A percentile compares a stretch with the other conserved stretches of the same genome.
phyloP scores from a whole-genome alignment of 2,329 filamentous ascomycete genomes.

The Colletotrichum sp. region DNA sequence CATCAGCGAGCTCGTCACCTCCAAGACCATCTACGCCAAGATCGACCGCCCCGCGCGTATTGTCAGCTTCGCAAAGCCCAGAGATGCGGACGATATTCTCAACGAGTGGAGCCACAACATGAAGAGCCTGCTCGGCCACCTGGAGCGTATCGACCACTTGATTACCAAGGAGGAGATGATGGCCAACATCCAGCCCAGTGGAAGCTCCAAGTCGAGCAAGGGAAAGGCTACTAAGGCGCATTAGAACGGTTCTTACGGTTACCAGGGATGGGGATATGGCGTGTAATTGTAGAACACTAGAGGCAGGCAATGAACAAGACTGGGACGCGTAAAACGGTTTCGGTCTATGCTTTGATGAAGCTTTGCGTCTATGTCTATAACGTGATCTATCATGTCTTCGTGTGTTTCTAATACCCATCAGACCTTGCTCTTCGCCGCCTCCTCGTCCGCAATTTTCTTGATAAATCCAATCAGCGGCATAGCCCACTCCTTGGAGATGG shows the following conservation, averaged over 20 bases:
- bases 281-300: conserved; percentile 25
- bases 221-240: conserved; percentile 44
- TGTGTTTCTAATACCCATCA: not conserved
- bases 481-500: conserved; percentile 80
- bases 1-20: conserved; percentile 94
- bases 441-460: conserved; percentile 38
- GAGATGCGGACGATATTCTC: conserved; percentile 92
- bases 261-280: not conserved
- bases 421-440: conserved; percentile 24
- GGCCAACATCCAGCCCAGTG: conserved; percentile 84
- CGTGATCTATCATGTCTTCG: conserved; percentile 11
- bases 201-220: conserved; percentile 39
- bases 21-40: conserved; percentile 97
- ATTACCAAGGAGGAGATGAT: conserved; percentile 99
- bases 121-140: conserved; percentile 84
- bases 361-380: not conserved
- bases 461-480: conserved; percentile 79
- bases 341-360: conserved; percentile 15
- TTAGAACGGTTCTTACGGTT: conserved; percentile 11
- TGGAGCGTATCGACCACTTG: conserved; percentile 94
- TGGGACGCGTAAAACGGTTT: conserved; percentile 16
- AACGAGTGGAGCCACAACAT: conserved; percentile 99
- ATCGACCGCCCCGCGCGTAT: conserved; percentile 93
- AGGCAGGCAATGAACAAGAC: conserved; percentile 17
- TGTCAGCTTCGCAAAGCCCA: conserved; percentile 92